These are phyloP conservation scores for Populus ilicifolia DNA, from an alignment of 345 rosid genomes.

Conservation along the genomic window DNA sequence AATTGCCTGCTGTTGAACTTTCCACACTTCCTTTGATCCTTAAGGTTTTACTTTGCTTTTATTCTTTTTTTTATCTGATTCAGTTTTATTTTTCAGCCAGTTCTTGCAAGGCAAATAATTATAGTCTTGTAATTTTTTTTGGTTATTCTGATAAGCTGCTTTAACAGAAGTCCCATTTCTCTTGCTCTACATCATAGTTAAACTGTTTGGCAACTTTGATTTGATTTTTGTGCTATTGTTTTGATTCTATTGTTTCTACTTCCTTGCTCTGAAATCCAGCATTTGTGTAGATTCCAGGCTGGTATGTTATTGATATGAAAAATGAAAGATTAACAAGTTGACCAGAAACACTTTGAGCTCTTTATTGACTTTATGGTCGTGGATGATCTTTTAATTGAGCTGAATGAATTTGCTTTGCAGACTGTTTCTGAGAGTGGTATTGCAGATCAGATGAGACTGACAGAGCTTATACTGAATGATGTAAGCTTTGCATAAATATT, in stretches of 20 bases:
- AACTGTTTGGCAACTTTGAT: background rate
- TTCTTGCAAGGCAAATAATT: background rate
- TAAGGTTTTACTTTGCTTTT: conserved; percentile 44
- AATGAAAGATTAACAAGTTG: background rate
- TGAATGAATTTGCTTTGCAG: conserved; percentile 36
- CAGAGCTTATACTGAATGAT: conserved; percentile 69
- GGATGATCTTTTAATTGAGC: background rate
- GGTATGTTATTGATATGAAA: background rate
- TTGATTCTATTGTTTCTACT: background rate
- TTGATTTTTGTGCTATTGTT: background rate
- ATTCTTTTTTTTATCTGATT: background rate
- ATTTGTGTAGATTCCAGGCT: background rate
- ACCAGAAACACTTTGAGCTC: background rate
- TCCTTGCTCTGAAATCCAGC: background rate
- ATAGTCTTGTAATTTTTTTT: background rate
- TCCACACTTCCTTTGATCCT: conserved; percentile 81
- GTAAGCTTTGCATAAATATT: conserved; percentile 44
- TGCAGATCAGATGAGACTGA: conserved; percentile 86
- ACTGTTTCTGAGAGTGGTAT: conserved; percentile 82
- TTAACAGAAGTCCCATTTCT: background rate
- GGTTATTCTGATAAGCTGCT: background rate
- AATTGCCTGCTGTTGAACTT: conserved; percentile 90
- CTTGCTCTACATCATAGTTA: background rate
- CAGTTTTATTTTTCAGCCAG: background rate
- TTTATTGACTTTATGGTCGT: background rate